phyloP scores from a whole-genome alignment of 768 basidiomycete genomes.

The Amanita thiersii region DNA sequence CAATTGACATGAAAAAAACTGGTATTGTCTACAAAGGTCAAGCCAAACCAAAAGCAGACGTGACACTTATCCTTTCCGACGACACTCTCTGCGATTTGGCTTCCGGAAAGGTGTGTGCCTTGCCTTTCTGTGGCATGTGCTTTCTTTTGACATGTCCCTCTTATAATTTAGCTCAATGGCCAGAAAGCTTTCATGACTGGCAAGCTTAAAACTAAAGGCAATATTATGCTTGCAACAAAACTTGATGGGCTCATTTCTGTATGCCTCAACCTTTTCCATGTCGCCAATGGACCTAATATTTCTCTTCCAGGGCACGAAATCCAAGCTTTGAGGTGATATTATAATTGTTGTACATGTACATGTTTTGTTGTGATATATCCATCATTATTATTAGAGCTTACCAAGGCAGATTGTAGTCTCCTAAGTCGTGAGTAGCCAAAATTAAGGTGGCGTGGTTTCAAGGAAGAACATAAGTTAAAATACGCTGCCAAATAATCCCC shows the following conservation, averaged over 20 bases:
- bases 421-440: too few species aligned
- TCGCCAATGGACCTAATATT: neutral
- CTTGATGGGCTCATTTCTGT: slow-evolving; percentile 81
- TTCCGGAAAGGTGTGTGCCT: slow-evolving; percentile 50
- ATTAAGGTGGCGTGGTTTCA: too few species aligned
- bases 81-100: slow-evolving; percentile 69
- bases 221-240: slow-evolving; percentile 92
- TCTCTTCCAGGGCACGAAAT: slow-evolving; percentile 27
- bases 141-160: neutral
- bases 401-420: too few species aligned
- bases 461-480: slow-evolving; percentile 34
- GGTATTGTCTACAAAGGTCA: slow-evolving; percentile 71
- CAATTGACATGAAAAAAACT: slow-evolving; percentile 87
- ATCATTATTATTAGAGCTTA: too few species aligned
- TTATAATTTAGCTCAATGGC: slow-evolving; percentile 56
- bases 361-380: too few species aligned
- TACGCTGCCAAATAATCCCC: slow-evolving; percentile 73
- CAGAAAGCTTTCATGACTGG: slow-evolving; percentile 97
- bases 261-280: slow-evolving; percentile 11
- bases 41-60: slow-evolving; percentile 70
- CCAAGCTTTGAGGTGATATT: slow-evolving; percentile 31
- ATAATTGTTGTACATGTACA: slow-evolving; percentile 4
- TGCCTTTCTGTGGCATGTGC: neutral
- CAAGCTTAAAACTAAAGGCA: slow-evolving; percentile 85
- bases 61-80: slow-evolving; percentile 72